phyloP scores from a whole-genome alignment of 2,329 filamentous ascomycete genomes.

The Grosmannia penicillata region DNA sequence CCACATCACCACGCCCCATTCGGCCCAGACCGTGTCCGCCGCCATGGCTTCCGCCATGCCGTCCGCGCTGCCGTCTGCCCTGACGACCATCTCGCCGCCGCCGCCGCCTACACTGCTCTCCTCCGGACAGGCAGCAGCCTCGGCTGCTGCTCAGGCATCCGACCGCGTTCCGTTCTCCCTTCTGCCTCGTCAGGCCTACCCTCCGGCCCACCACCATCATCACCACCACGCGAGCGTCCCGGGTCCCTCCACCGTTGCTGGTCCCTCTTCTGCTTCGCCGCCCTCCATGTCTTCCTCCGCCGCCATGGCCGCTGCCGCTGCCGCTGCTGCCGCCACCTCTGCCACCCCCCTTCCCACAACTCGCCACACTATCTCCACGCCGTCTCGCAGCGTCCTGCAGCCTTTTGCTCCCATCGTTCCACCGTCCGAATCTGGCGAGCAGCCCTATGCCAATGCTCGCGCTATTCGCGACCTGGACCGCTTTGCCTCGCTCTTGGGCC shows the following conservation, averaged over 20 bases:
- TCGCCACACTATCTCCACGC: slow-evolving; percentile 30
- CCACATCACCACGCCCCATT: slow-evolving; percentile 54
- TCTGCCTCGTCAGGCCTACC: slow-evolving; percentile 9
- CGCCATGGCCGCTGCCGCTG: slow-evolving; percentile 1
- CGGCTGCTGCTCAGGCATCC: background rate
- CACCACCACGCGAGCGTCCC: slow-evolving; percentile 21
- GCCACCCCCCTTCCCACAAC: background rate
- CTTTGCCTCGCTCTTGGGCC: slow-evolving; percentile 65
- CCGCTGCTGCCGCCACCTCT: slow-evolving; percentile 3
- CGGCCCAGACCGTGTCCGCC: slow-evolving; percentile 34
- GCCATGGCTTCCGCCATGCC: slow-evolving; percentile 24
- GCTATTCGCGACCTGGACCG: slow-evolving; percentile 72
- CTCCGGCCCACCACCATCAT: slow-evolving; percentile 25
- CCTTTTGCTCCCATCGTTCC: slow-evolving; percentile 53
- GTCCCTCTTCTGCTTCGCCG: background rate
- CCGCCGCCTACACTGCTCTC: background rate
- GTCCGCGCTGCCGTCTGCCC: background rate
- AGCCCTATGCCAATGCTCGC: slow-evolving; percentile 61
- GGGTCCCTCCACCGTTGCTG: background rate
- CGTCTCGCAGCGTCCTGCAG: slow-evolving; percentile 41
- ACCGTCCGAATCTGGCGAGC: slow-evolving; percentile 53
- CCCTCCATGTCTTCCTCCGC: background rate
- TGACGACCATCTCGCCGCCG: background rate
- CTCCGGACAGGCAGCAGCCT: too few species aligned
- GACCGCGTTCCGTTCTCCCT: background rate